Evolutionary conservation across 352 stramenopile genomes (phyloP).

Genomic region (Phytophthora rubi): DNA sequence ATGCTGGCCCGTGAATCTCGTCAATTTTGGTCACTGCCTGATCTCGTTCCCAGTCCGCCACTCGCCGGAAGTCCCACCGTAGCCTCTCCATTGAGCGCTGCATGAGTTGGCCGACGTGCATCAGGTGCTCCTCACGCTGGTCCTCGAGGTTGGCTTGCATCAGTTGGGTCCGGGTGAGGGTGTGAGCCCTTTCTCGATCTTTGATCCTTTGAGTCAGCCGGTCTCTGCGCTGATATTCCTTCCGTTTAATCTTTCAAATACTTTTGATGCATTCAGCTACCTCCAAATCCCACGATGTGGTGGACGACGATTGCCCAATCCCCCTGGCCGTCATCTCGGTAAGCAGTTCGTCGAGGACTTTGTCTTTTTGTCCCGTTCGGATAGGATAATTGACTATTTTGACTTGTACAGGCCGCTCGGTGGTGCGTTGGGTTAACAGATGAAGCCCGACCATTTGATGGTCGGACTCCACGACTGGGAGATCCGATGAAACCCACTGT

Average conservation of each 20-base stretch:
- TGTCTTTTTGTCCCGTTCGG: too few species aligned
- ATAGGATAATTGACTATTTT: background rate
- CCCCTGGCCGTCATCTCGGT: too few species aligned
- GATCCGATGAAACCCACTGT: background rate
- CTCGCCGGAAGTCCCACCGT: background rate
- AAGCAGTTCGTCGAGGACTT: too few species aligned
- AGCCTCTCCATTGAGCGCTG: background rate
- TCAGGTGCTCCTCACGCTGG: background rate
- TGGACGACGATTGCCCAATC: too few species aligned
- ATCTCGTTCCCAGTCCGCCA: conserved; percentile 6
- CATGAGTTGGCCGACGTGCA: background rate
- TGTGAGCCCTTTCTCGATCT: too few species aligned
- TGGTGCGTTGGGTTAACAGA: too few species aligned
- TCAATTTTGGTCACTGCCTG: background rate
- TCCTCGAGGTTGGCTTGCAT: background rate
- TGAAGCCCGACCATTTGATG: background rate
- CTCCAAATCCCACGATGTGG: too few species aligned
- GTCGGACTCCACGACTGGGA: background rate
- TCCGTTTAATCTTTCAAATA: too few species aligned
- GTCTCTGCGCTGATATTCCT: too few species aligned
- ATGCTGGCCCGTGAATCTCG: background rate
- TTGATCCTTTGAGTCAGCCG: too few species aligned
- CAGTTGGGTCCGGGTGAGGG: too few species aligned
- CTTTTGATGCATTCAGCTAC: too few species aligned
- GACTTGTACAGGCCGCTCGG: background rate